Conservation (phyloP, 2,329 filamentous ascomycete genomes). For the Berkeleyomyces basicola region DNA sequence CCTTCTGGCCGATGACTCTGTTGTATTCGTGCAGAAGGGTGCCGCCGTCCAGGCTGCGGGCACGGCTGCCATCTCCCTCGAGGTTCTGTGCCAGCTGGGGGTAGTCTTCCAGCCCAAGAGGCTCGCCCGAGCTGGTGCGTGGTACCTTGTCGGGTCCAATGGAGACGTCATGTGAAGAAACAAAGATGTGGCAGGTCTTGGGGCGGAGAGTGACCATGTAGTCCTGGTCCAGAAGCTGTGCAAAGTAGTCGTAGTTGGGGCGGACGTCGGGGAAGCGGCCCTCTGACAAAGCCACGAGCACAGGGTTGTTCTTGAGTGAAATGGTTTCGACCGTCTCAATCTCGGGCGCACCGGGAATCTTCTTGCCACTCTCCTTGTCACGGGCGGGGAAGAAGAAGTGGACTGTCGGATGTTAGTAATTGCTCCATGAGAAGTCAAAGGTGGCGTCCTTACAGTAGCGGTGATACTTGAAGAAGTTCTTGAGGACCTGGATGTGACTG, state of each 20-base stretch:
- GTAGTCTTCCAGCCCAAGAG: slow-evolving; percentile 31
- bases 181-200: slow-evolving; percentile 42
- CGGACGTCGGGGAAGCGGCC: slow-evolving; percentile 39
- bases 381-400: slow-evolving; percentile 44
- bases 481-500: slow-evolving; percentile 54
- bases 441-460: slow-evolving; percentile 39
- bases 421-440: neutral
- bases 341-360: slow-evolving; percentile 19
- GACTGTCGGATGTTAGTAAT: slow-evolving; percentile 22
- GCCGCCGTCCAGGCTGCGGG: slow-evolving; percentile 31
- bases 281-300: slow-evolving; percentile 44
- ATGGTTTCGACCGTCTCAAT: slow-evolving; percentile 23
- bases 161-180: slow-evolving; percentile 35
- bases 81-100: slow-evolving; percentile 40
- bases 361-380: slow-evolving; percentile 34
- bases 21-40: slow-evolving; percentile 44
- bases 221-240: slow-evolving; percentile 37
- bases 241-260: slow-evolving; percentile 46
- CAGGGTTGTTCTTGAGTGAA: slow-evolving; percentile 48
- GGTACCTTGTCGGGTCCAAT: slow-evolving; percentile 32
- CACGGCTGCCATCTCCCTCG: slow-evolving; percentile 34
- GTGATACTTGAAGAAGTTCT: slow-evolving; percentile 46
- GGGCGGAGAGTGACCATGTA: slow-evolving; percentile 36
- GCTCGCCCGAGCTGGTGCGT: slow-evolving; percentile 27
- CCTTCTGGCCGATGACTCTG: slow-evolving; percentile 34